A percentile compares a stretch with the other conserved stretches of the same genome.
phyloP scores from a whole-genome alignment of 495 filamentous ascomycete genomes.

The Neurospora sp. region DNA sequence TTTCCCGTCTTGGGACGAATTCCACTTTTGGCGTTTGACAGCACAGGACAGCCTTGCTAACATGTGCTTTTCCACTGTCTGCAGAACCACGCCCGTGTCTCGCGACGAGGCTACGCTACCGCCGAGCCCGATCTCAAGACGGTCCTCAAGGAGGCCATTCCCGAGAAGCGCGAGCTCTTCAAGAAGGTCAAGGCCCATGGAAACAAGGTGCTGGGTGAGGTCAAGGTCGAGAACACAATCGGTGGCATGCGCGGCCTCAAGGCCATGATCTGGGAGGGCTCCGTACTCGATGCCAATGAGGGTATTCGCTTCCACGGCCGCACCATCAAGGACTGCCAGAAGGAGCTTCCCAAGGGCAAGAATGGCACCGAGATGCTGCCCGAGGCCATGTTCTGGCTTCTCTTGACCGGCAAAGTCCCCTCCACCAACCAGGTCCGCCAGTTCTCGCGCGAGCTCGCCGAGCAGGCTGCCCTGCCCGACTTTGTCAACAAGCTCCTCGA shows the following conservation, averaged over 20 bases:
- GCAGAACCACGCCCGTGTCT: constrained; percentile 13
- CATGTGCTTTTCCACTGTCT: constrained; percentile 3
- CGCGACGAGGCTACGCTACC: constrained; percentile 49
- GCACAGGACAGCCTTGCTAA: constrained; percentile 25
- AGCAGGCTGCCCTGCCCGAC: constrained; percentile 71
- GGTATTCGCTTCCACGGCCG: constrained; percentile 97
- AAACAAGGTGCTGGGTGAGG: constrained; percentile 76
- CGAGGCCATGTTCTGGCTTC: constrained; percentile 99
- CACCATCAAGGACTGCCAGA: constrained; percentile 96
- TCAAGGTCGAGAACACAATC: constrained; percentile 87
- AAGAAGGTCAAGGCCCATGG: constrained; percentile 82
- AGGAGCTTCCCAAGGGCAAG: constrained; percentile 83
- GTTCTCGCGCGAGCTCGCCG: constrained; percentile 77
- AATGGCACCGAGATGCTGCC: constrained; percentile 97
- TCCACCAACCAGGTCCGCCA: constrained; percentile 67
- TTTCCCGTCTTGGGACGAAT: background rate
- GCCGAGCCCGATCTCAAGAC: constrained; percentile 81
- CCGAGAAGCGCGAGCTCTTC: constrained; percentile 82
- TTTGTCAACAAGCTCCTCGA: constrained; percentile 85
- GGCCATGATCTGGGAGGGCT: constrained; percentile 98
- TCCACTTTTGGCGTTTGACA: background rate
- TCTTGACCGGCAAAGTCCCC: constrained; percentile 87
- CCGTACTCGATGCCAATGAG: constrained; percentile 91
- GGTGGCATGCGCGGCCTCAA: constrained; percentile 97
- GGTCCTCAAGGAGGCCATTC: constrained; percentile 71